phyloP scores from a whole-genome alignment of 2,329 filamentous ascomycete species.

The Colletotrichum simmondsii region DNA sequence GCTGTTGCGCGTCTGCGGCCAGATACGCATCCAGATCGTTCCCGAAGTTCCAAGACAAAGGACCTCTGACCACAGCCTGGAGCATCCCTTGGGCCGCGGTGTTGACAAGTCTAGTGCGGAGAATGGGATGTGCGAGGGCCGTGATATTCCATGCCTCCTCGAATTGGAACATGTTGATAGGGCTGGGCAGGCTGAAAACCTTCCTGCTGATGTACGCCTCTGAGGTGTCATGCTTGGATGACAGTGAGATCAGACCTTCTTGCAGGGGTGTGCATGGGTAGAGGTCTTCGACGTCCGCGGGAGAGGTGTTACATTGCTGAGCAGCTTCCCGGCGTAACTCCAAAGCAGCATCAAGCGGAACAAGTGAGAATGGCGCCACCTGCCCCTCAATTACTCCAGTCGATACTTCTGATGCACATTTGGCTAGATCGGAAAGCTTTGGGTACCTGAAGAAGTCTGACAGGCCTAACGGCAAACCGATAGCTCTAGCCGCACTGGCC shows the following conservation, averaged over 20 bases:
- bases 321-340: neutral
- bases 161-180: neutral
- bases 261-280: constrained; percentile 22
- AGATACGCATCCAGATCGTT: neutral
- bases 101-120: neutral
- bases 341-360: neutral
- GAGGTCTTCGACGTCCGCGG: constrained; percentile 15
- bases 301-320: neutral
- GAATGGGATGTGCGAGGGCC: neutral
- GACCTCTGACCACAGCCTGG: neutral
- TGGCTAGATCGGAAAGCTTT: neutral
- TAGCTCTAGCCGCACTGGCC: neutral
- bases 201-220: constrained; percentile 33
- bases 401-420: neutral
- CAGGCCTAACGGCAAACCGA: neutral
- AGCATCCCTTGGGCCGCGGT: neutral
- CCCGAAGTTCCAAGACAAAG: neutral
- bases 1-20: neutral
- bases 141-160: neutral
- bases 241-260: neutral
- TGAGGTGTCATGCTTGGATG: neutral
- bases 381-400: neutral
- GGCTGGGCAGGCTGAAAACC: constrained; percentile 14
- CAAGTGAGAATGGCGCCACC: neutral
- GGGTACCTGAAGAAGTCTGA: neutral